Percentiles rank a stretch among this genome's conserved stretches.
phyloP scores from a whole-genome alignment of 257 asterid genomes.

The Scutellaria galericulata region DNA sequence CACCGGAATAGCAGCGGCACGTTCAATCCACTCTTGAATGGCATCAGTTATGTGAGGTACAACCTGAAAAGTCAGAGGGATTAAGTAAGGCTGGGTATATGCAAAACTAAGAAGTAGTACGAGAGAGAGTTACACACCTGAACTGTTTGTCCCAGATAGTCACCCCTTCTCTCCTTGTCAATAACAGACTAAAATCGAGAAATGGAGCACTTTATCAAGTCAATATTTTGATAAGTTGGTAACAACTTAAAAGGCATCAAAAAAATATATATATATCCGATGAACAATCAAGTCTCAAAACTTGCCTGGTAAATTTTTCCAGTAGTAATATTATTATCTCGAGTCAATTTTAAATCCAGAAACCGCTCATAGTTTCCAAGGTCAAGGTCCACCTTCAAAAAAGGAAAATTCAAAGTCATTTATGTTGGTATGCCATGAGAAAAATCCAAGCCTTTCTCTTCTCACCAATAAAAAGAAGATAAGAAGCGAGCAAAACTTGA shows the following conservation, averaged over 20 bases:
- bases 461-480: background rate
- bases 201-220: constrained; percentile 30
- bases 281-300: background rate
- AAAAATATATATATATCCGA: background rate
- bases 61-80: constrained; percentile 51
- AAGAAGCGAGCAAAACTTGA: constrained; percentile 4
- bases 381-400: constrained; percentile 92
- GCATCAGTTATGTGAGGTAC: constrained; percentile 90
- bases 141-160: constrained; percentile 75
- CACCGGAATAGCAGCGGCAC: constrained; percentile 71
- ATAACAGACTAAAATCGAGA: constrained; percentile 56
- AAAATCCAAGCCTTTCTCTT: constrained; percentile 8
- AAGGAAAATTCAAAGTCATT: constrained; percentile 32
- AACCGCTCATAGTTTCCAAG: constrained; percentile 97
- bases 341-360: constrained; percentile 75
- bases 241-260: constrained; percentile 17
- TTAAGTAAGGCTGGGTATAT: constrained; percentile 24
- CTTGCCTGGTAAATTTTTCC: constrained; percentile 94
- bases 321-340: constrained; percentile 88
- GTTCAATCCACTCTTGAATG: constrained; percentile 86
- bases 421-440: background rate
- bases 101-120: constrained; percentile 19
- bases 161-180: constrained; percentile 81
- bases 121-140: constrained; percentile 51
- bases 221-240: constrained; percentile 9